Evolutionary conservation across 2,329 filamentous ascomycete genomes (phyloP), one percentile per base, ranked within the genome.

Genomic region (Ceratocystis smalleyi): DNA sequence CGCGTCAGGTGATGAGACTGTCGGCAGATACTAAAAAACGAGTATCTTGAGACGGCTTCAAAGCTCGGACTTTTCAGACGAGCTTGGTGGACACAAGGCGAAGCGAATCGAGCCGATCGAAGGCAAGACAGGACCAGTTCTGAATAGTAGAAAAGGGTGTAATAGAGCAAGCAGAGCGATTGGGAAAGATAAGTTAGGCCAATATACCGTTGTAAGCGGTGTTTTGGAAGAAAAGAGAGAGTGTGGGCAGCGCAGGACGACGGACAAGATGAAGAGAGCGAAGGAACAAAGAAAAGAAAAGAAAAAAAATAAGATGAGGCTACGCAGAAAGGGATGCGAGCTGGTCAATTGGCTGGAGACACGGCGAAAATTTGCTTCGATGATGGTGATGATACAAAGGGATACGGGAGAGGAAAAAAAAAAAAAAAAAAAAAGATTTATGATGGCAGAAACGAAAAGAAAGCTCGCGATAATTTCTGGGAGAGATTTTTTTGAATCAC

Each of bases 41-140:
- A 40, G 60, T 64, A 71, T 70, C 70, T 35, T 24, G 32, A 30
- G 27, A 57, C 17, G 54, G 6, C 1, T 15, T 57, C 54, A 57
- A 70, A 72, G 64, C 66, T 67, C 62, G 66, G 57, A 67, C 63
- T 64, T 65, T 66, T 66, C 65, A 61, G 24, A 59, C 65, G 61
- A 61, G 62, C 60, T 62, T 65, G 51, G 66, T 47, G 62, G 40
- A 57, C 60, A 57, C 61, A 66, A 54, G 49, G 32, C 61, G 61
- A 63, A 61, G 54, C 55, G 57, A 57, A 54, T 22, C 61, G 60
- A 59, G 43, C 19, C n/a, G 54, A 47, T 35, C 43, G 49, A 19
- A 61, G 5, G 61, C 35, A 32, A 43, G 61, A 54, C 43, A 55
- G 40, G 62, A 51, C 60, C 35, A 40, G 35, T 40, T 40, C 35